Evolutionary conservation across 2,329 filamentous ascomycete species (phyloP), one percentile per base, ranked within the genome.

Genomic region (Diaporthe aspalathi): DNA sequence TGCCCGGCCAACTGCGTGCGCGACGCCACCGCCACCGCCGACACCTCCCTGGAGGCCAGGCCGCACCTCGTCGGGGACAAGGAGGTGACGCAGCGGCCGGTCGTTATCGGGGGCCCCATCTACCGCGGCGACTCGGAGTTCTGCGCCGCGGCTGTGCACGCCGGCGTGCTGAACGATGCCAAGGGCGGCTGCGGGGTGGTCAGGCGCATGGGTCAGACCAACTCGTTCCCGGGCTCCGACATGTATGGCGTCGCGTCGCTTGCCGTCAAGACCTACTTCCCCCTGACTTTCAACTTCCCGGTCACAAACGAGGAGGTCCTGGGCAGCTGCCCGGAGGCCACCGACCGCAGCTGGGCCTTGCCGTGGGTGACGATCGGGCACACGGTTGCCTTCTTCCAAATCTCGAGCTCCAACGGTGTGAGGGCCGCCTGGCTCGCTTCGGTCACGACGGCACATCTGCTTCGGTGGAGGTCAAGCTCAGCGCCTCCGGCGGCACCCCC

Each of bases 51-150:
- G 35, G 35, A 38, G 9, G 35, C 5, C 7, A 88, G 92, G 74
- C 92, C 93, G 9, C 84, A 89, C 75, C 86, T 87, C 27, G 92
- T 95, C 7, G 93, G 93, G 45, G 87, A 89, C 73, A 85, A 90
- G 75, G 88, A 91, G 74, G 83, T 93, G 57, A 83, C 87, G 52
- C 93, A 93, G 77, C 82, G 81, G 43, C 83, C 90, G 0, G 78
- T 93, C 20, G 87, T 94, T 2, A 84, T 94, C 27, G 92, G 92
- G 29, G 92, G 92, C 0, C 89, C 89, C 1, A 84, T 93, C 32
- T 98, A 98, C 80, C 92, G 96, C 27, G 94, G 93, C 27, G 93
- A 95, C 81, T 94, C 92, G 29, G 94, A 93, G 80, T 88, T 95
- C 71, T 95, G 93, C 77, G 89, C 89, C 71, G 88, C 92, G 5